Evolutionary conservation across 805 yeast genomes (phyloP), one percentile per base, ranked within the genome.

Genomic region (Clavispora fructus): DNA sequence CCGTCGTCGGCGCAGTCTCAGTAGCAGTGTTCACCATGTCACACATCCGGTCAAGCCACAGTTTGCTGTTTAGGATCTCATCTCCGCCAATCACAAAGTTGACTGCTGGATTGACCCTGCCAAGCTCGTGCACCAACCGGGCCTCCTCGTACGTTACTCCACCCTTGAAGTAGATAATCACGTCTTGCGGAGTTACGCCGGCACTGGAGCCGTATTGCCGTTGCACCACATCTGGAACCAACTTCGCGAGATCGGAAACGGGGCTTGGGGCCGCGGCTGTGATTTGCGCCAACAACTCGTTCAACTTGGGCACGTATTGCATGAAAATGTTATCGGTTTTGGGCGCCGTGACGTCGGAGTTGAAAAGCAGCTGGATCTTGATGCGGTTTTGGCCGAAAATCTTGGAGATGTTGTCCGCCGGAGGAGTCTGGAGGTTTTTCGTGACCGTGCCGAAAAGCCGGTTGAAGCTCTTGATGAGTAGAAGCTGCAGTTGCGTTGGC

Each of bases 141-240:
- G 95, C 87, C 62, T 94, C 99, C 63, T 92, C 98, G 61, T 80
- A 89, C 1, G 98, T 92, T 2, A 79, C 85, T 13, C 99, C 99
- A 6, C 97, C 98, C 43, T 88, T 80, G 43, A 86, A 66, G 59
- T 82, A 87, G 1, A 87, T 69, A 4, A 87, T 74, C n/a, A 87
- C 69, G 55, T 86, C 91, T 56, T 83, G 87, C n/a, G 54, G 50
- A 26, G 71, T 68, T 27, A 69, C 68, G 31, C 55, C 43, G 46
- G 58, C 46, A 1, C 45, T 32, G 16, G 48, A 32, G 2, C 67
- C 67, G 46, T 62, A 62, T 46, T 62, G 66, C 39, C 57, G 52
- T 14, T 57, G 48, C 9, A 63, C 66, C 6, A 47, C 59, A 31
- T 69, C 75, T 2, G 75, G 77, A 19, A 64, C 71, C 44, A 75